Base-by-base conservation (phyloP, 257 asterid species). In the Phtheirospermum japonicum region DNA sequence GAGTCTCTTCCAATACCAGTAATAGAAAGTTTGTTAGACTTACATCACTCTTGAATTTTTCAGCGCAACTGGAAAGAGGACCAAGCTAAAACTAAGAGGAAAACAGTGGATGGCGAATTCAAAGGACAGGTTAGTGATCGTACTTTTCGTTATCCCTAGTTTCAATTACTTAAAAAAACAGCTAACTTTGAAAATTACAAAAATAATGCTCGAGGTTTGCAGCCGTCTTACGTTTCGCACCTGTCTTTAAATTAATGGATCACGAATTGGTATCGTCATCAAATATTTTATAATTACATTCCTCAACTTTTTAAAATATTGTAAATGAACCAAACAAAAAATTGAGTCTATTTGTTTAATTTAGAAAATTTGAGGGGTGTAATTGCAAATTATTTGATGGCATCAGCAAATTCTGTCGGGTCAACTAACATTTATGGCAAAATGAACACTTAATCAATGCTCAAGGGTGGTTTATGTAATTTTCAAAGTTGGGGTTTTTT, bases 51-150 rank as follows among this genome's bases (percentile, higher is more conserved):
- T 45, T 72, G 23, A 58, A 4, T 50, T 50, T 9, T 70, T 71
- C 85, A 84, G 95, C 72, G 69, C 36, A 83, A 85, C 58, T 83
- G 96, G 95, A 85, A 83, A 73, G 81, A 77, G 71, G 85, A 74
- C 71, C 80, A 78, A 36, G 76, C 81, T 62, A 83, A 77, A 73
- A 68, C 81, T 65, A 82, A 64, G 46, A 79, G 32, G 48, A 75
- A 68, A 61, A 79, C 68, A 64, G 73, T 34, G 69, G 71, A 63
- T 56, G 61, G 71, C 65, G 80, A 65, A 63, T 54, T 57, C 58
- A 79, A 73, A 51, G 78, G 80, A 69, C 69, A 36, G 55, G 94
- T 80, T 60, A 69, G 87, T 78, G 52, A 56, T 65, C 55, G 14
- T 18, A 30, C 66, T 51, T 65, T 54, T 30, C 64, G 37, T 26